Evolutionary conservation across 2,329 filamentous ascomycete genomes (phyloP), one percentile per base, ranked within the genome.

Genomic region (Fonsecaea erecta): DNA sequence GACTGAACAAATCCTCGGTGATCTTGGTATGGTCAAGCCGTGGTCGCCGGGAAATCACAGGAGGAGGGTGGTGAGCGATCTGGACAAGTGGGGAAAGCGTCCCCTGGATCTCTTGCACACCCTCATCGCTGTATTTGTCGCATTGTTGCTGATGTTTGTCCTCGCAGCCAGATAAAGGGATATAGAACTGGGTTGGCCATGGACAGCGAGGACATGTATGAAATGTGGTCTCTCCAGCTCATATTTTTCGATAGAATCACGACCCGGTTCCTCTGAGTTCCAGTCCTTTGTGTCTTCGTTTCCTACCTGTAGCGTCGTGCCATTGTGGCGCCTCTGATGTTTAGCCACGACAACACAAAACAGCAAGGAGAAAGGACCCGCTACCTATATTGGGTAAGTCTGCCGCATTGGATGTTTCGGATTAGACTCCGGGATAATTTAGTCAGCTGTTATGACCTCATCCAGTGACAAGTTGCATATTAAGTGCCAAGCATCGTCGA

Each of bases 1-100:
- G 0, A 79, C 77, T 8, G 83, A 83, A 71, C 82, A 86, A 74
- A 79, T 87, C 4, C 70, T 85, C 12, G 73, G 75, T 61, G 75
- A 80, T 73, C 65, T 73, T 65, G 71, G 70, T 24, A 74, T 79
- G 68, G 61, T 56, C 12, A 74, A 79, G 43, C 80, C 82, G 12
- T 83, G 81, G 81, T 60, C 51, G 7, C 63, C 62, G 28, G 71
- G 69, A 8, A 55, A 34, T 8, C 64, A 68, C 37, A 55, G 58
- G 53, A 63, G 54, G 30, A 68, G 60, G 40, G 51, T 60, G 28
- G 69, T 71, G 3, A 71, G 69, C 57, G 52, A 58, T 35, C 61
- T 71, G 16, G 70, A 71, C 34, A 51, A 59, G 9, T 46, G 60
- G 63, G 70, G 68, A 11, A 51, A 40, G 30, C 61, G 60, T 12